phyloP scores from a whole-genome alignment of 495 filamentous ascomycete species.

The Penicillium riverlandense region DNA sequence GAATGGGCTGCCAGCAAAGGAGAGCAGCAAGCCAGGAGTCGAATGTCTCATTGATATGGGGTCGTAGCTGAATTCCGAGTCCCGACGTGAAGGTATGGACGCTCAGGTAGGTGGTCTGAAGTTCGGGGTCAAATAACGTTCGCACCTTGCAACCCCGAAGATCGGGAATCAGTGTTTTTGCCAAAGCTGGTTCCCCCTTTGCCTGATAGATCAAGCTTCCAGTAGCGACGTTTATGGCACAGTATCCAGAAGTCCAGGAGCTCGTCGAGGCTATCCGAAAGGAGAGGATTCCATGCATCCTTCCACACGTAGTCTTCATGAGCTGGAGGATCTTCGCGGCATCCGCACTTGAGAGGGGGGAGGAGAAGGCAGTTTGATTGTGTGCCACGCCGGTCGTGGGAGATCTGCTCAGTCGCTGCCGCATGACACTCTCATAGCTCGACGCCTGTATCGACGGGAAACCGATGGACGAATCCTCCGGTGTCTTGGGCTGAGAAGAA shows the following conservation, averaged over 20 bases:
- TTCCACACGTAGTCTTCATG: slow-evolving; percentile 52
- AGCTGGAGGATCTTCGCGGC: slow-evolving; percentile 45
- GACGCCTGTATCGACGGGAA: slow-evolving; percentile 46
- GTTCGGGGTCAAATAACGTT: slow-evolving; percentile 55
- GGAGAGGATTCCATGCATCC: slow-evolving; percentile 48
- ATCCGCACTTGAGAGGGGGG: slow-evolving; percentile 43
- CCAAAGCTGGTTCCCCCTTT: slow-evolving; percentile 47
- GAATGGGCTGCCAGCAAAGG: slow-evolving; percentile 88
- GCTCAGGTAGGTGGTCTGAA: slow-evolving; percentile 67
- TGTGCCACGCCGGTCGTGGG: slow-evolving; percentile 19
- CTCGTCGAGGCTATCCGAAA: slow-evolving; percentile 49
- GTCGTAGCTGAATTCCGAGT: slow-evolving; percentile 66
- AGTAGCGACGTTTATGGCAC: slow-evolving; percentile 49
- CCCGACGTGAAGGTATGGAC: slow-evolving; percentile 64
- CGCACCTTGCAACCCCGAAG: slow-evolving; percentile 80
- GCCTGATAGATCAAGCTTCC: slow-evolving; percentile 51
- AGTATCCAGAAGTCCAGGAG: slow-evolving; percentile 50
- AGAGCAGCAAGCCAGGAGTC: slow-evolving; percentile 91
- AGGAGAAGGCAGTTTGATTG: slow-evolving; percentile 43
- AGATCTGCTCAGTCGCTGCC: slow-evolving; percentile 40
- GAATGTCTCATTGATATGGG: slow-evolving; percentile 65
- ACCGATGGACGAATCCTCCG: slow-evolving; percentile 34
- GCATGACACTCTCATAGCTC: slow-evolving; percentile 25
- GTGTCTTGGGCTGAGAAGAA: slow-evolving; percentile 20
- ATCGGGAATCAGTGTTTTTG: slow-evolving; percentile 65